Evolutionary conservation across 176 grass and related monocot species (phyloP), one percentile per base, ranked within the genome.

Genomic region (Cocos nucifera): DNA sequence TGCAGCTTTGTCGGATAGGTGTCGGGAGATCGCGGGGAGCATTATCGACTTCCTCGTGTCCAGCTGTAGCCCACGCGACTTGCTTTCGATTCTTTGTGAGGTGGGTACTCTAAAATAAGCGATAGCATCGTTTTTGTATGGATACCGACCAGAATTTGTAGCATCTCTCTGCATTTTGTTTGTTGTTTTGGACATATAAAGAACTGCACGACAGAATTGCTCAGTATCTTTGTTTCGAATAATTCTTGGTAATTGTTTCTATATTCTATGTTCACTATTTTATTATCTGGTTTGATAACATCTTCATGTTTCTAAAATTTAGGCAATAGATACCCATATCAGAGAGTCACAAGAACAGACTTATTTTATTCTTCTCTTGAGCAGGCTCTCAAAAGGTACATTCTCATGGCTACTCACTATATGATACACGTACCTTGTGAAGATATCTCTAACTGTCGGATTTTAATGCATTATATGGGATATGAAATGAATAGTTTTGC

Each of bases 321-420:
- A 96, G 91, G 91, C 80, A 79, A 69, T 85, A 75, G 83, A 82
- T 96, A 35, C 28, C 48, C 72, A 82, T 30, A 62, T 85, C 51
- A 65, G 65, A 53, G 73, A 71, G 59, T 69, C 71, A 48, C 56
- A 82, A 76, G 65, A 50, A 26, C 67, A 66, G 75, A 21, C 28
- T 52, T 87, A 74, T 23, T 82, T 73, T 72, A 69, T 77, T 81
- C 51, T 89, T 56, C 78, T 96, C 49, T 72, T 96, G 4, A 20
- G 81, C 39, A 77, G 75, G 26, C 80, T 96, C 57, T 62, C 86
- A 26, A 75, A 76, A 82, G 80, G 91, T 96, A 85, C 74, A 15
- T 52, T 22, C 18, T 56, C 69, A 44, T 44, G 35, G 57, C 24
- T 52, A 57, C 7, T 58, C 19, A 51, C 49, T 53, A 22, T 65